These are phyloP conservation scores for Phytophthora megakarya DNA, from an alignment of 352 stramenopile genomes.

Conservation along the genomic window DNA sequence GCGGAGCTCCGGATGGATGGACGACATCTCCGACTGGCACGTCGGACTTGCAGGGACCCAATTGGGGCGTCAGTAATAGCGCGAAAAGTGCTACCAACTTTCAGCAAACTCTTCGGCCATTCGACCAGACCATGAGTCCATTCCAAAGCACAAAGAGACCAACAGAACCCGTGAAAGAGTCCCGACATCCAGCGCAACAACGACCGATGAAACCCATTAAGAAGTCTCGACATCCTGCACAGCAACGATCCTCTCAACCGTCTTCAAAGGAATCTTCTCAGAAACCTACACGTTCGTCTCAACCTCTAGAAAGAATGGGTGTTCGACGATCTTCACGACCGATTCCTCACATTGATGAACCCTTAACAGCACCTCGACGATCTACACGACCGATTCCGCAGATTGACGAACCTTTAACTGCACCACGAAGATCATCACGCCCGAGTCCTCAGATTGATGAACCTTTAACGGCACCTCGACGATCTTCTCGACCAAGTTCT, in stretches of 20 bases:
- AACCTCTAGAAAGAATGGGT: not conserved
- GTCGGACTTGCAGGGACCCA: not conserved
- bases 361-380: not conserved
- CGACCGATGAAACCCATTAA: not conserved
- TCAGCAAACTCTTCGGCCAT: constrained; percentile 20
- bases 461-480: not conserved
- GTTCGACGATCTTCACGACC: not conserved
- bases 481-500: not conserved
- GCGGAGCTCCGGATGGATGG: constrained; percentile 11
- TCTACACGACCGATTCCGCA: not conserved
- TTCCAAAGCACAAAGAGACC: constrained; percentile 3
- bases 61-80: constrained; percentile 23
- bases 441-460: not conserved
- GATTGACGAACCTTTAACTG: not conserved
- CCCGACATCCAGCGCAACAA: not conserved
- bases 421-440: not conserved
- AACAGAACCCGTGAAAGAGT: not conserved
- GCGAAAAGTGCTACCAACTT: constrained; percentile 18
- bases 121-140: constrained; percentile 24
- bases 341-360: not conserved
- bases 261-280: not conserved
- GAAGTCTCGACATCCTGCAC: not conserved
- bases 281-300: not conserved
- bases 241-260: not conserved
- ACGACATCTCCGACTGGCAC: constrained; percentile 19